Base-by-base conservation (phyloP, 495 filamentous ascomycete species). In the Astrocystis sublimbata region DNA sequence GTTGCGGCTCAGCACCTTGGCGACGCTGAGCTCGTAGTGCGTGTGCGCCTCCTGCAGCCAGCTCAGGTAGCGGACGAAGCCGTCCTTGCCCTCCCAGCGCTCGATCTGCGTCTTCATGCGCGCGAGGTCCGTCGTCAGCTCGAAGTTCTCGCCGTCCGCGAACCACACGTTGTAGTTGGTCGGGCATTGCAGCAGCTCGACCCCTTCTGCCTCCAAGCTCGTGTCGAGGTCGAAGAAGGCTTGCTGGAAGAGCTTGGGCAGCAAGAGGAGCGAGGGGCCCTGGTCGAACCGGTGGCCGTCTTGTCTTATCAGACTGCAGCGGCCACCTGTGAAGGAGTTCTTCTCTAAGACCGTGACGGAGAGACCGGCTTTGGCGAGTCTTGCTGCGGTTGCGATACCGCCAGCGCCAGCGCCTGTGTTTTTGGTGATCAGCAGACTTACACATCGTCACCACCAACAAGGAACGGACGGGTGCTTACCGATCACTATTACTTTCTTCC, bases 151-250 rank as follows among this genome's bases (percentile, higher is more conserved):
- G 54, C 83, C 81, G 72, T 89, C 87, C 13, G 78, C 77, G 71
- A 90, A 91, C 80, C 83, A 86, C 33, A 89, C 74, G 38, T 83
- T 79, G 74, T 91, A 91, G 68, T 91, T 91, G 1, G 86, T 86
- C 23, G 88, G 83, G 71, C 88, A 91, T 76, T 86, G 88, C 53
- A 86, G 65, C 7, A 90, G 74, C 59, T 83, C 70, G 19, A 89
- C 76, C 23, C 83, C 83, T 70, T 88, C 88, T 5, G 74, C 76
- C 65, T 81, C 76, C 5, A 88, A 68, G 0, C 78, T 81, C 1
- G 87, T 88, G 42, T 77, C 85, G 4, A 90, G 81, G 65, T 91
- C 87, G 28, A 69, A 66, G 63, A 89, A 91, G 13, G 83, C 79
- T 68, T 86, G 83, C 21, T 76, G 75, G 76, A 89, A 91, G 45